Evolutionary conservation across 495 filamentous ascomycete genomes (phyloP), one percentile per base, ranked within the genome.

Genomic region (Podospora comata): DNA sequence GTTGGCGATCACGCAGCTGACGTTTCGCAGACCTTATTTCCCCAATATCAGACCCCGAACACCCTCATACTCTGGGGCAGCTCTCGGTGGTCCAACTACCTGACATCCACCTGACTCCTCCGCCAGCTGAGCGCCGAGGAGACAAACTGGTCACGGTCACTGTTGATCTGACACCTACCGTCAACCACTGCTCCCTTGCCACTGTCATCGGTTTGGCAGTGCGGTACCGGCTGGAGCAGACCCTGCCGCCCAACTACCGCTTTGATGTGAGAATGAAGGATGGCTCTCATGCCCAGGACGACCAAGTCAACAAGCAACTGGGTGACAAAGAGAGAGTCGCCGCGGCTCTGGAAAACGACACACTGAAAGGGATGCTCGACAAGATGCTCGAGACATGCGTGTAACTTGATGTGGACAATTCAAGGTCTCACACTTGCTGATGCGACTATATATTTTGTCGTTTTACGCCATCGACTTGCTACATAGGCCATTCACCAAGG

Each of bases 191-290:
- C 81, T 94, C 91, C 48, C 85, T 98, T 16, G 96, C 95, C 11
- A 98, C 96, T 0, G 93, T 98, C 63, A 98, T 99, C 77, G 95
- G 96, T 2, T 85, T 99, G 6, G 94, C 95, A 18, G 92, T 99
- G 16, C 86, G 95, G 19, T 94, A 97, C 60, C 85, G 96, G 34
- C 84, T 99, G 28, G 93, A 97, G 75, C 91, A 97, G 76, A 89
- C 90, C 9, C 84, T 99, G 57, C 96, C 95, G 1, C 91, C 95
- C n/a, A 89, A 93, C 65, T 99, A 94, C 76, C 87, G 95, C 20
- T 84, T 98, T 11, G 93, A 98, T 79, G 92, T 97, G 23, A 86
- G 91, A 68, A 97, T 98, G 76, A 97, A 97, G 76, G 90, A 95
- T 79, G 95, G 93, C 48, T 93, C 92, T n/a, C 95, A 98, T 75